Percentiles rank a stretch among this genome's conserved stretches.
These are phyloP conservation scores for Chenopodium album DNA, from an alignment of 148 eudicot genomes.

Conservation along the genomic window DNA sequence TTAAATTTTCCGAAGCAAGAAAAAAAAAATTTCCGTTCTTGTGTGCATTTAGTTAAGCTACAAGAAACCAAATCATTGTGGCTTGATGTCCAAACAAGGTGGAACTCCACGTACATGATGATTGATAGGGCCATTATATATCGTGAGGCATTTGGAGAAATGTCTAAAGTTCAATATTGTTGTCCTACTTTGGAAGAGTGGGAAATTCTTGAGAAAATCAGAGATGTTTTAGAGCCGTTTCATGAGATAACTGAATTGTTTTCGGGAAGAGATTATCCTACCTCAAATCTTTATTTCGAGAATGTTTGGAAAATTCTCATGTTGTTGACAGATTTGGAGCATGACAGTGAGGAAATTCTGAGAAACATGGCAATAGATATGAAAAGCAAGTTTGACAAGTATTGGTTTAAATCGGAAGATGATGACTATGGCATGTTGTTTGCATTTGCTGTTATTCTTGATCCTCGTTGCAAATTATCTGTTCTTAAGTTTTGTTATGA, in stretches of 20 bases:
- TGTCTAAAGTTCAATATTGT: background rate
- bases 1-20: slow-evolving; percentile 16
- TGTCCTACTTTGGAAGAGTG: background rate
- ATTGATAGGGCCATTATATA: slow-evolving; percentile 20
- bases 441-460: background rate
- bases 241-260: background rate
- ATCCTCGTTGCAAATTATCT: background rate
- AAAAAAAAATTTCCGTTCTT: slow-evolving; percentile 11
- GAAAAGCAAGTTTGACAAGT: slow-evolving; percentile 13
- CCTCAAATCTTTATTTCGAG: background rate
- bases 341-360: background rate
- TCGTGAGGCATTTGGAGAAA: background rate
- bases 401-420: background rate
- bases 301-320: slow-evolving; percentile 8
- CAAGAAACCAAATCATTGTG: background rate
- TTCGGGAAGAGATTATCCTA: background rate
- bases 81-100: slow-evolving; percentile 28
- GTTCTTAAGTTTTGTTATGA: background rate
- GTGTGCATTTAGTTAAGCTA: background rate
- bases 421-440: background rate
- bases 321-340: background rate
- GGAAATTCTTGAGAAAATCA: background rate
- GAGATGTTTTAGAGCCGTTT: slow-evolving; percentile 13
- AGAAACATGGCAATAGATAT: background rate
- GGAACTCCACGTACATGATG: slow-evolving; percentile 30